Percentiles rank a stretch among this genome's conserved stretches.
Conservation (phyloP, 192 early-diverging fungal genomes). For the Linnemannia elongata region DNA sequence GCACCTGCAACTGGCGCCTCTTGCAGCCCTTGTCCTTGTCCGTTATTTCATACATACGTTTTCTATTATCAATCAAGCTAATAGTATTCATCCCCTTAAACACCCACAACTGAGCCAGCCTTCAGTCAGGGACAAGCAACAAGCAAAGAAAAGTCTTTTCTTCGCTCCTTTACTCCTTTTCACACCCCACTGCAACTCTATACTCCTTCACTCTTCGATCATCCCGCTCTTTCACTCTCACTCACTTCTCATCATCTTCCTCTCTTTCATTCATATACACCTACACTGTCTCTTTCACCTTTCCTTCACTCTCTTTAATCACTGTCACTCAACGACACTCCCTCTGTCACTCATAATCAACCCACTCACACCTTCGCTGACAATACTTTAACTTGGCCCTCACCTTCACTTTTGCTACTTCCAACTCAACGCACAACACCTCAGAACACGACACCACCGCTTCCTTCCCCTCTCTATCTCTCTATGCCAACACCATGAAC, state of each 20-base stretch:
- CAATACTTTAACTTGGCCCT: not conserved
- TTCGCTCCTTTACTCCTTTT: not conserved
- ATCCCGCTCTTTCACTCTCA: too few species aligned
- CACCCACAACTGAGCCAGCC: too few species aligned
- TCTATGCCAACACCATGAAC: slow-evolving; percentile 5
- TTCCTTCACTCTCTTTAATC: not conserved
- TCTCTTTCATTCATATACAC: not conserved
- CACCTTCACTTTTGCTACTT: not conserved
- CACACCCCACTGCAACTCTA: too few species aligned
- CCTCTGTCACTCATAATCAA: too few species aligned
- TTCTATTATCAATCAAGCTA: too few species aligned
- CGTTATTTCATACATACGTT: too few species aligned
- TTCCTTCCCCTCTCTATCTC: not conserved
- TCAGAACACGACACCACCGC: not conserved
- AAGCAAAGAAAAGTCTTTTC: not conserved
- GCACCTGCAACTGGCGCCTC: too few species aligned
- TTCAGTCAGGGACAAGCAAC: not conserved
- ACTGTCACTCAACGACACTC: not conserved
- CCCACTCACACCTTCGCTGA: too few species aligned
- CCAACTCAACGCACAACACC: not conserved
- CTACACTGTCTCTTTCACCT: not conserved
- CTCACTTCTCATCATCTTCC: not conserved
- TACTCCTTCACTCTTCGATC: too few species aligned
- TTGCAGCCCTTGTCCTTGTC: too few species aligned
- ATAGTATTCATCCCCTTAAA: not conserved